Evolutionary conservation across 306 rosid genomes (phyloP).

Genomic region (Cucurbita ficifolia): DNA sequence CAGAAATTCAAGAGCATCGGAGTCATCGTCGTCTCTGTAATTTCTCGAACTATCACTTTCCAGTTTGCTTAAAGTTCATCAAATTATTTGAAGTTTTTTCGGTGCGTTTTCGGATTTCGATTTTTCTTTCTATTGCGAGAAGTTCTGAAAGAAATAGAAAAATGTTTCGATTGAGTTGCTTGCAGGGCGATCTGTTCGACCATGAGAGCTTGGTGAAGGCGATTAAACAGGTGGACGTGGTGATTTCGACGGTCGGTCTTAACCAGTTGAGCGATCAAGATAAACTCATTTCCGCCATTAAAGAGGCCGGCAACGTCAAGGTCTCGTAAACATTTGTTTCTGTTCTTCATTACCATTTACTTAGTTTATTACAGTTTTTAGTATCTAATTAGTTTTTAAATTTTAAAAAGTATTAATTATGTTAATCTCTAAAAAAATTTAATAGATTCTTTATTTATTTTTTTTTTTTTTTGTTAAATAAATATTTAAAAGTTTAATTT

Average conservation of each 20-base stretch:
- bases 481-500: too few species aligned
- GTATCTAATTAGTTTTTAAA: too few species aligned
- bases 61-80: not conserved
- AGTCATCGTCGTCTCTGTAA: not conserved
- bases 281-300: slow-evolving; percentile 1
- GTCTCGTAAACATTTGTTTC: not conserved
- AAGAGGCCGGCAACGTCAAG: not conserved
- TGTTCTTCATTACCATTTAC: too few species aligned
- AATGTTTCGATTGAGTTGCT: not conserved
- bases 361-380: too few species aligned
- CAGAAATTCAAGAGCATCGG: not conserved
- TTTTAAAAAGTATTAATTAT: too few species aligned
- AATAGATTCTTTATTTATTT: too few species aligned
- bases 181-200: not conserved
- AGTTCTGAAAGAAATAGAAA: not conserved
- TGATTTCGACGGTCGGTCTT: not conserved
- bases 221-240: not conserved
- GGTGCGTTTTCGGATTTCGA: not conserved
- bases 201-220: not conserved
- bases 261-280: not conserved
- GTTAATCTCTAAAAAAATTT: too few species aligned
- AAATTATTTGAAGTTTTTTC: not conserved
- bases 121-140: not conserved
- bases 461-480: too few species aligned
- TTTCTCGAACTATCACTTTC: not conserved